A percentile compares a stretch with the other conserved stretches of the same genome.
These are phyloP conservation scores for Elsinoe arachidis DNA, from an alignment of 2,329 filamentous ascomycete genomes.

Conservation along the genomic window DNA sequence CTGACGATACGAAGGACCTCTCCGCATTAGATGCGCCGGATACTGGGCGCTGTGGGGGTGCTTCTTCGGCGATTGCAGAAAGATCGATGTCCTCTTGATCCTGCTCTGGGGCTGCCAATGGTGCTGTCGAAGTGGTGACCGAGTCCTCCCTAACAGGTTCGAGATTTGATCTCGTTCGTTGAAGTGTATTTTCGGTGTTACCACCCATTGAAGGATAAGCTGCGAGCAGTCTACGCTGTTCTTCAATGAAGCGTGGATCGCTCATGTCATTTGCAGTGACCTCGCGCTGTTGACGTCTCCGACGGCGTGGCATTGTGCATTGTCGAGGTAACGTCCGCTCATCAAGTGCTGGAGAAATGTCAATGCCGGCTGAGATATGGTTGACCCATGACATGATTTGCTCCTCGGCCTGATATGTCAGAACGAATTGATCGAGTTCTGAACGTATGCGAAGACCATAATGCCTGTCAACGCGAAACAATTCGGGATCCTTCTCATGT, in stretches of 20 bases:
- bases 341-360: constrained; percentile 61
- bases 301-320: constrained; percentile 39
- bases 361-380: constrained; percentile 61
- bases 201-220: constrained; percentile 32
- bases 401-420: constrained; percentile 57
- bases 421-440: constrained; percentile 64
- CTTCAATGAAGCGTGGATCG: constrained; percentile 34
- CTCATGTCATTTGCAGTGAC: constrained; percentile 26
- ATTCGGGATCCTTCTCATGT: constrained; percentile 38
- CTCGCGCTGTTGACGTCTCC: constrained; percentile 21
- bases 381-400: constrained; percentile 63
- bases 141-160: constrained; percentile 11
- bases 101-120: constrained; percentile 14
- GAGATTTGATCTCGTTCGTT: not conserved
- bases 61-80: constrained; percentile 27
- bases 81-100: constrained; percentile 31
- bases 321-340: constrained; percentile 47
- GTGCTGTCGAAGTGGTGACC: not conserved
- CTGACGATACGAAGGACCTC: constrained; percentile 4
- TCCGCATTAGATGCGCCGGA: constrained; percentile 10
- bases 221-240: constrained; percentile 40
- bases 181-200: not conserved
- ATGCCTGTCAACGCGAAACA: constrained; percentile 38
- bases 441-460: constrained; percentile 64
- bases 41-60: not conserved